Evolutionary conservation across 176 grass and related monocot genomes (phyloP), one percentile per base, ranked within the genome.

Genomic region (Thinopyrum elongatum): DNA sequence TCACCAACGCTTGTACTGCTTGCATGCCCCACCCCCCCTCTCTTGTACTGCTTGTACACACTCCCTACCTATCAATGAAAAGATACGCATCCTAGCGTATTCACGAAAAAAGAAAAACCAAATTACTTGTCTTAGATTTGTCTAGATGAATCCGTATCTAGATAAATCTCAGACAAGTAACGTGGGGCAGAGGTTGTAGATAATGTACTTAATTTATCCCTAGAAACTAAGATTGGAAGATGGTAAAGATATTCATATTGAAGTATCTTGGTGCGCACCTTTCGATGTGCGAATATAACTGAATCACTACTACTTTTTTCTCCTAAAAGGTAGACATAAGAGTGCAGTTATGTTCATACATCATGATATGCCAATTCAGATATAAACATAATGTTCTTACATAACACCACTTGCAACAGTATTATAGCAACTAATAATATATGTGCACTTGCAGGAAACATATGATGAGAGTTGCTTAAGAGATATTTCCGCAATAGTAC

Each of bases 381-480:
- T 17, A 80, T 66, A 53, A 28, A 65, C 68, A 31, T 30, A 34
- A 13, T 33, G 23, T 44, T 65, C 28, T 28, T 51, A 75, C 30
- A 61, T 26, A 81, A 27, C 46, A 16, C 9, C 12, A 8, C 78
- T 53, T 78, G 51, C 15, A 49, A 23, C n/a, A n/a, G n/a, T n/a
- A n/a, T n/a, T n/a, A n/a, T 79, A 65, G 66, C 47, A 80, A 66
- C 60, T n/a, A 70, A 62, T 75, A 75, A 49, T 87, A 29, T 51
- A 60, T 47, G 36, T 41, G 67, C 28, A 57, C 82, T 22, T 28
- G 11, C 47, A 85, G 31, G 68, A 67, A 66, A n/a, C n/a, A 33
- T 53, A 82, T 31, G 41, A 55, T 57, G 64, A 58, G 22, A 22
- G 47, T 74, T 71, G n/a, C 46, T 80, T 53, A 31, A 74, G 2